Base-by-base conservation (phyloP, 164 flowering plant species). In the Piper betle region DNA sequence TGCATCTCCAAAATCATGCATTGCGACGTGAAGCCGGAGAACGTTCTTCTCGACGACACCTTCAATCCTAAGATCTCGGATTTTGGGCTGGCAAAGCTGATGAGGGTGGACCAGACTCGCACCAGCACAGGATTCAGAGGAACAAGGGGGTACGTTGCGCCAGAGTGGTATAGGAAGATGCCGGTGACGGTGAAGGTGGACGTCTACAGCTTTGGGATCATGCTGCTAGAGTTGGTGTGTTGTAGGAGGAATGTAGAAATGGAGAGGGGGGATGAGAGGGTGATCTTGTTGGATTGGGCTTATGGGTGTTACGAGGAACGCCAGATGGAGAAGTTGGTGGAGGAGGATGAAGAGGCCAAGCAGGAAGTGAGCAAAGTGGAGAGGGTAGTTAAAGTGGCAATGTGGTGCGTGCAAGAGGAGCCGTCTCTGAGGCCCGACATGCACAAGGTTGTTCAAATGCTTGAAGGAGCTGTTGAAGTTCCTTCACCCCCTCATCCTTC, bases 1-100 rank as follows among this genome's bases (percentile, higher is more conserved):
- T 72, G 75, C 61, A 58, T 39, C 60, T 58, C 53, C 46, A 69
- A 65, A 52, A 68, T 68, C 63, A 68, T 72, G 39, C 75, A 72
- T 10, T 68, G 69, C 33, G 74, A 66, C 25, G 59, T 69, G 16
- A 69, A 69, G 58, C 72, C 72, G 52, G 68, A 69, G n/a, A 69
- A 69, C 58, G 60, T 71, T 20, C 70, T 67, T 11, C 65, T 71
- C 11, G 74, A 72, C 42, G 60, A 64, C 8, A 40, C 2, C 39
- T 61, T 55, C 10, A 61, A 19, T 1, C 65, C 74, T 2, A 42
- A 46, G 40, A 71, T 71, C 3, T 67, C 69, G 2, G 70, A 71
- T n/a, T 64, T 64, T 46, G 66, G 66, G n/a, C 15, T 64, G 41
- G 66, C 66, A 25, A 64, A 64, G 60, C 60, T 55, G 20, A 17